Conservation (phyloP, 2,329 filamentous ascomycete genomes). For the Ophiosphaerella korrae region DNA sequence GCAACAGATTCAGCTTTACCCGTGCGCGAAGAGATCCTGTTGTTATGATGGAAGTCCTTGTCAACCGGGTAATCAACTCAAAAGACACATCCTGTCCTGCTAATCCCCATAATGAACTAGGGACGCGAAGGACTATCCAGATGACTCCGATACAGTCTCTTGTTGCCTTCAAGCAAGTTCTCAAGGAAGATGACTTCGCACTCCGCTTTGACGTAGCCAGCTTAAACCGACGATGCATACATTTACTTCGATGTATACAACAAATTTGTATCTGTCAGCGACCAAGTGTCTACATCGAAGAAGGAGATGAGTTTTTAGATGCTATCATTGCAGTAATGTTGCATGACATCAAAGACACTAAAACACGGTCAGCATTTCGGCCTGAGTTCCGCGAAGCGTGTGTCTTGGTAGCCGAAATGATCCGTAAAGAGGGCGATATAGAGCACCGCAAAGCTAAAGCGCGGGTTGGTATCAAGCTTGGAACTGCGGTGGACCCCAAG, state of each 20-base stretch:
- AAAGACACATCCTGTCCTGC: background rate
- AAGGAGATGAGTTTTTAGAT: too few species aligned
- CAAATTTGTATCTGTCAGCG: background rate
- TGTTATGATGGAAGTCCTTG: background rate
- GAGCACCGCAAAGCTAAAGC: background rate
- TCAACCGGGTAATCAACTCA: background rate
- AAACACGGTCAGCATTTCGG: background rate
- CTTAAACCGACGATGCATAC: background rate
- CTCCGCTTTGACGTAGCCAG: background rate
- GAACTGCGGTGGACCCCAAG: background rate
- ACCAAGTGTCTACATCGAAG: too few species aligned
- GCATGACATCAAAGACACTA: background rate
- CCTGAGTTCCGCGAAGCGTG: background rate
- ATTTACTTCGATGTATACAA: background rate
- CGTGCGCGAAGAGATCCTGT: background rate
- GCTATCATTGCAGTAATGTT: background rate
- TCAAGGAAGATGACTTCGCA: background rate
- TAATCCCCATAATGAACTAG: background rate
- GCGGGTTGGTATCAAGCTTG: background rate
- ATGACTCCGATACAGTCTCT: background rate
- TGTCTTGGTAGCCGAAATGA: background rate
- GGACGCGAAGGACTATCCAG: too few species aligned
- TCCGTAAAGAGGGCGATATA: background rate
- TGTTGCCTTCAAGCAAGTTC: background rate
- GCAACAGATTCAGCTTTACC: background rate